These are phyloP conservation scores for Lactarius deliciosus DNA, from an alignment of 768 basidiomycete species.

Conservation along the genomic window DNA sequence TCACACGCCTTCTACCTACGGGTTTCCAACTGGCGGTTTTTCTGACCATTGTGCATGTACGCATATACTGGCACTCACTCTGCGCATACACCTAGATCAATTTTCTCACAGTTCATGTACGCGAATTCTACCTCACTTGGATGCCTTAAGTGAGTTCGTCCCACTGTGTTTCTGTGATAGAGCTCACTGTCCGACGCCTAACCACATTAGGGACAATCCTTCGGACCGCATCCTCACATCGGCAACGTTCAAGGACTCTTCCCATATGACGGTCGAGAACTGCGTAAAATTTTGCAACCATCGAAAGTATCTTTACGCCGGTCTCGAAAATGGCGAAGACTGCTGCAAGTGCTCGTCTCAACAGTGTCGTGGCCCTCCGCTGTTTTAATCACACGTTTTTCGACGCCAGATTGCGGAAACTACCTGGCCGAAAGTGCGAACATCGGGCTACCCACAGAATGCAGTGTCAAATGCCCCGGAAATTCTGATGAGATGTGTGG, in stretches of 20 bases:
- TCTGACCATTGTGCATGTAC: conserved; percentile 7
- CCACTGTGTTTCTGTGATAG: background rate
- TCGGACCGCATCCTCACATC: conserved; percentile 58
- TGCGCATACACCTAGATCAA: background rate
- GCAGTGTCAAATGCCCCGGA: conserved; percentile 61
- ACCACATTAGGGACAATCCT: conserved; percentile 49
- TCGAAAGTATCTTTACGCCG: conserved; percentile 60
- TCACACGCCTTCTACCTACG: conserved; percentile 3
- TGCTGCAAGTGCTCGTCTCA: conserved; percentile 49
- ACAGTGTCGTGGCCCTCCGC: background rate
- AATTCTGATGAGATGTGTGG: conserved; percentile 60
- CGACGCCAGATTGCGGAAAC: conserved; percentile 62
- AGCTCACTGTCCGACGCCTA: conserved; percentile 36
- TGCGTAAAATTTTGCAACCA: conserved; percentile 48
- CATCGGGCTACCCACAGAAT: conserved; percentile 49
- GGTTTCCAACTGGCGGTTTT: conserved; percentile 4
- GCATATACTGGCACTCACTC: background rate
- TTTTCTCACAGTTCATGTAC: too few species aligned
- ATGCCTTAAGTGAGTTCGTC: too few species aligned
- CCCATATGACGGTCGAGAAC: conserved; percentile 60
- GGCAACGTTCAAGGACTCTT: conserved; percentile 45
- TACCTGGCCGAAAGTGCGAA: conserved; percentile 46
- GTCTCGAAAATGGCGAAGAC: conserved; percentile 66
- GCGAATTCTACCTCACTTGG: too few species aligned
- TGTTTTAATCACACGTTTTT: conserved; percentile 4